A percentile compares a stretch with the other conserved stretches of the same genome.
Conservation (phyloP, 306 rosid genomes). For the Alnus rubra region DNA sequence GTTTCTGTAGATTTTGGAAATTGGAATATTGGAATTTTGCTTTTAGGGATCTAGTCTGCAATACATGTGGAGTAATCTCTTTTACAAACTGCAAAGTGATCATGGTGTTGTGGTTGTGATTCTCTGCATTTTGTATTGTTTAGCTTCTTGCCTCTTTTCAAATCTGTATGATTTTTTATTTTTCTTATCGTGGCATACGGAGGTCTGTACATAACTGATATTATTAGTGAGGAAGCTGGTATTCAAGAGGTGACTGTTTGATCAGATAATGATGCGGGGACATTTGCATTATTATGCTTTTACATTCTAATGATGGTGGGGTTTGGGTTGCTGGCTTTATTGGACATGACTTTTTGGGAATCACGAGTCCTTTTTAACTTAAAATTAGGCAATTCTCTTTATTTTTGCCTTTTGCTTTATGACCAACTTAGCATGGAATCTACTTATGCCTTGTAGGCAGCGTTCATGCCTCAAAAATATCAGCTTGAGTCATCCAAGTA, state of each 20-base stretch:
- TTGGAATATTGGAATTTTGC: constrained; percentile 22
- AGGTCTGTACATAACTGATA: constrained; percentile 12
- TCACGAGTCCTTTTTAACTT: constrained; percentile 25
- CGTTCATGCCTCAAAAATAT: too few species aligned
- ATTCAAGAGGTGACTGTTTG: constrained; percentile 6
- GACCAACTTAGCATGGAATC: neutral
- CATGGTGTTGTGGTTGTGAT: constrained; percentile 4
- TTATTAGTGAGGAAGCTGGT: constrained; percentile 20
- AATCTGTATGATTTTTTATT: neutral
- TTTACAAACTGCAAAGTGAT: neutral
- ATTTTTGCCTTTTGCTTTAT: neutral
- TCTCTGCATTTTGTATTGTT: neutral
- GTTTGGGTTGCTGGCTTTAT: constrained; percentile 28
- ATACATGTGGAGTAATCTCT: neutral
- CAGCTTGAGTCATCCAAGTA: neutral
- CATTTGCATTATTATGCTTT: constrained; percentile 35
- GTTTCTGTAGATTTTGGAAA: constrained; percentile 37
- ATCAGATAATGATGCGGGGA: constrained; percentile 14
- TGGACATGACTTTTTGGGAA: constrained; percentile 21
- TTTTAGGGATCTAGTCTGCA: constrained; percentile 18
- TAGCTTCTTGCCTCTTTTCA: neutral
- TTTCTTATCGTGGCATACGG: neutral
- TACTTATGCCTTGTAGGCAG: neutral
- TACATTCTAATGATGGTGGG: constrained; percentile 38
- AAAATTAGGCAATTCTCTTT: constrained; percentile 10